Evolutionary conservation across 805 yeast species (phyloP), one percentile per base, ranked within the genome.

Genomic region (Candida railenensis): DNA sequence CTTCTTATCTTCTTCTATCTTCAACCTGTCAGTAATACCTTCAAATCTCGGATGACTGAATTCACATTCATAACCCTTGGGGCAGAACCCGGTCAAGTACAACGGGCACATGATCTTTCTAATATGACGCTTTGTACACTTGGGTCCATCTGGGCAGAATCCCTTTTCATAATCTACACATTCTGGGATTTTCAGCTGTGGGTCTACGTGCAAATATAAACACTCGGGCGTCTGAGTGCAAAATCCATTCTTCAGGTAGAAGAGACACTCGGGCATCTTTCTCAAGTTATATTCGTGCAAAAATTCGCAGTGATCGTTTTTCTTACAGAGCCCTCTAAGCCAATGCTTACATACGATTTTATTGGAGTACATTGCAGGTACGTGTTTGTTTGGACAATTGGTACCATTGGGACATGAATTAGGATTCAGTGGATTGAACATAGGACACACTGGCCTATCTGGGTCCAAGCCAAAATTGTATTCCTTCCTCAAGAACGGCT

Each of bases 171-270:
- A 94, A 57, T 85, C 84, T 44, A 77, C 78, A 59, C 99, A 94
- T 49, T 85, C 87, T 0, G 96, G 96, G n/a, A 91, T 82, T 65
- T 87, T 87, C 55, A 85, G 80, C 57, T 80, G 83, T 3, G 97
- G 96, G 61, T 91, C 97, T 22, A 91, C 83, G 62, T 94, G 99
- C 44, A 88, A 73, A 64, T 89, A 94, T 46, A 89, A 82, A 63
- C 99, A 94, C 61, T 94, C 99, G 1, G 96, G 94, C 0, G 90
- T 80, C 63, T 90, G 97, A 4, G 96, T 86, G 64, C 99, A 92
- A 55, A 77, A 85, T 4, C 95, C 95, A 54, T 81, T 82, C 62
- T 89, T 84, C 38, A 89, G 77, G 65, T 80, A 92, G 65, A 89
- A 88, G 20, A 89, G 79, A 65, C 99, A 94, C 65, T 94, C 99